Percentiles rank a stretch among this genome's conserved stretches.
Evolutionary conservation across 805 yeast genomes (phyloP).

Genomic region (Candida stauntonica): DNA sequence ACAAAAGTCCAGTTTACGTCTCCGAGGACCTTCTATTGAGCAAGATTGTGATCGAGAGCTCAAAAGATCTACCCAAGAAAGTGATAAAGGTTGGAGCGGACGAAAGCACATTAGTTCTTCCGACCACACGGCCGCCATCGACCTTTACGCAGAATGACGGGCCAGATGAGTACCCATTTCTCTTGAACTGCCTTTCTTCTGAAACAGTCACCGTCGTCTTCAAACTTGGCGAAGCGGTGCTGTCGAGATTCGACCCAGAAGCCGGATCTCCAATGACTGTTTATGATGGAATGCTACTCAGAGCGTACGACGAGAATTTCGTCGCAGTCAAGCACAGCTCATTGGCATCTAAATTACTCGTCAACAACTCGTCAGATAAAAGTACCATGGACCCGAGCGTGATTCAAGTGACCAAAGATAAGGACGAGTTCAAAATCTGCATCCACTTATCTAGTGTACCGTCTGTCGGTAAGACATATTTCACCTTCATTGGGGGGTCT

Average conservation of each 20-base stretch:
- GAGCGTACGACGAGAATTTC: conserved; percentile 7
- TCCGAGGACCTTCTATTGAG: conserved; percentile 1
- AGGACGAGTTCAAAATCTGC: conserved; percentile 5
- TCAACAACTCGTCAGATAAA: conserved; percentile 4
- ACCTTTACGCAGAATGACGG: conserved; percentile 13
- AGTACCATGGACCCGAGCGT: conserved; percentile 14
- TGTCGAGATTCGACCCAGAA: neutral
- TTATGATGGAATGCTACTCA: neutral
- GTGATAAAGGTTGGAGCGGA: conserved; percentile 3
- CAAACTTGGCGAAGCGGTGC: conserved; percentile 1
- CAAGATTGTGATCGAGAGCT: conserved; percentile 5
- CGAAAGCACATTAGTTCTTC: conserved; percentile 1
- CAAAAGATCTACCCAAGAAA: neutral
- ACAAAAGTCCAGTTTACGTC: conserved; percentile 2
- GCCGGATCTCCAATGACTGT: neutral
- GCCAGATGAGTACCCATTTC: conserved; percentile 7
- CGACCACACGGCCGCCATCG: conserved; percentile 5
- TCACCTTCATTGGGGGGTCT: conserved; percentile 3
- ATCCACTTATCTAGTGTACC: neutral
- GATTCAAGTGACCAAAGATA: conserved; percentile 3
- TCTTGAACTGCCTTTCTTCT: conserved; percentile 8
- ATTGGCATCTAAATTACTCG: conserved; percentile 7
- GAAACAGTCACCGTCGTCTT: conserved; percentile 7
- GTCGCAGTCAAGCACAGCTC: neutral
- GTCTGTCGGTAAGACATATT: conserved; percentile 8